These are phyloP conservation scores for Arctium lappa DNA, from an alignment of 129 eudicot species.

Conservation along the genomic window DNA sequence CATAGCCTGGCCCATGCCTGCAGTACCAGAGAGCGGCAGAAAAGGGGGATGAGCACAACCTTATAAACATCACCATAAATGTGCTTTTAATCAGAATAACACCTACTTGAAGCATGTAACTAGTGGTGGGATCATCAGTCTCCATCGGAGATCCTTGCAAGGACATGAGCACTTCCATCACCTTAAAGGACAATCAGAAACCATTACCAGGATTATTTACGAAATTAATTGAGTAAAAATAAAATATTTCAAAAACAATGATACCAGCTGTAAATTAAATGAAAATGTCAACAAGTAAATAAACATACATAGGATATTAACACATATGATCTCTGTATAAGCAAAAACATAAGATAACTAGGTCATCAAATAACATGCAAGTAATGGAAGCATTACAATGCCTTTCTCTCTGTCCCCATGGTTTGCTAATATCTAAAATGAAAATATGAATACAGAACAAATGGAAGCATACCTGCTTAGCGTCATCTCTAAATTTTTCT, in stretches of 20 bases:
- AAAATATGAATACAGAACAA: background rate
- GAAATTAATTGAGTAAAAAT: background rate
- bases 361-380: background rate
- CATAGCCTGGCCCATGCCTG: slow-evolving; percentile 99
- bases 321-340: background rate
- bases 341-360: background rate
- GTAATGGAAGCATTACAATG: background rate
- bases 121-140: slow-evolving; percentile 98
- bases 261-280: background rate
- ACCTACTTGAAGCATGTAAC: slow-evolving; percentile 98
- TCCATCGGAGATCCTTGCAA: slow-evolving; percentile 98
- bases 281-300: background rate
- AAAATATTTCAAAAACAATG: background rate
- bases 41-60: slow-evolving; percentile 5
- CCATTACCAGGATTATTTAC: background rate
- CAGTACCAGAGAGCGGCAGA: background rate
- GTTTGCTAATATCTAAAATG: background rate
- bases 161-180: slow-evolving; percentile 98
- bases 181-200: slow-evolving; percentile 41
- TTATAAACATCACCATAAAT: background rate
- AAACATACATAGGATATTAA: background rate
- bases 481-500: slow-evolving; percentile 95
- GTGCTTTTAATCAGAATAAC: slow-evolving; percentile 1
- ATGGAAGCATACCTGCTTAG: slow-evolving; percentile 66
- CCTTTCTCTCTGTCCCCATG: background rate